These are phyloP conservation scores for Fagopyrum homotropicum DNA, from an alignment of 148 eudicot species.

Conservation along the genomic window DNA sequence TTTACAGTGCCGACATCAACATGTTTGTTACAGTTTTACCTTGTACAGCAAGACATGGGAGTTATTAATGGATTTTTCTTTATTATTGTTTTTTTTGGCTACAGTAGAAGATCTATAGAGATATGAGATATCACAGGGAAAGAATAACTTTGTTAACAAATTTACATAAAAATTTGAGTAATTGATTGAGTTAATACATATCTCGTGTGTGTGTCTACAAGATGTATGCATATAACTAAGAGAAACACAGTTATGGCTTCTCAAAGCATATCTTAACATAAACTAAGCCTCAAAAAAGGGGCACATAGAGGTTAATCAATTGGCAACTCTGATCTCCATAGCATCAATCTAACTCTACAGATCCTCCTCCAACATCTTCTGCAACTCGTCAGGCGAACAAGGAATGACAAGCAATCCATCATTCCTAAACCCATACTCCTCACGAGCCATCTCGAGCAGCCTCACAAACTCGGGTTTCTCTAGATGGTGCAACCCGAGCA, in stretches of 20 bases:
- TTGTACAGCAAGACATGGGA: too few species aligned
- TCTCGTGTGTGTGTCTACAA: not conserved
- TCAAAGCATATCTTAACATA: not conserved
- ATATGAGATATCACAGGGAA: too few species aligned
- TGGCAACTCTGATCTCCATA: not conserved
- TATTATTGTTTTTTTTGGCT: too few species aligned
- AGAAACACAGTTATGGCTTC: not conserved
- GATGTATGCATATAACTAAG: not conserved
- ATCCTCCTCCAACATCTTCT: slow-evolving; percentile 9
- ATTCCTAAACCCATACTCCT: slow-evolving; percentile 14
- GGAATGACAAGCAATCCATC: slow-evolving; percentile 15
- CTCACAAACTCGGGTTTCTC: slow-evolving; percentile 13
- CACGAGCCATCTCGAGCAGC: slow-evolving; percentile 10
- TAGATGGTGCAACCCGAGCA: slow-evolving; percentile 7
- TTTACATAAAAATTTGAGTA: too few species aligned
- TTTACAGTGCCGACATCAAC: not conserved
- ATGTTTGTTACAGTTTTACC: too few species aligned
- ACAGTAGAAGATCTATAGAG: too few species aligned
- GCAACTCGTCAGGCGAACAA: slow-evolving; percentile 14
- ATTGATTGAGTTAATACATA: not conserved
- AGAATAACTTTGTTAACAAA: too few species aligned
- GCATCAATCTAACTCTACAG: not conserved
- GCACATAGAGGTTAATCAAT: not conserved
- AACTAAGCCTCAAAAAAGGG: not conserved
- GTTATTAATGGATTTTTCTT: too few species aligned